These are phyloP conservation scores for Solidago caesia DNA, from an alignment of 129 eudicot genomes.

Conservation along the genomic window DNA sequence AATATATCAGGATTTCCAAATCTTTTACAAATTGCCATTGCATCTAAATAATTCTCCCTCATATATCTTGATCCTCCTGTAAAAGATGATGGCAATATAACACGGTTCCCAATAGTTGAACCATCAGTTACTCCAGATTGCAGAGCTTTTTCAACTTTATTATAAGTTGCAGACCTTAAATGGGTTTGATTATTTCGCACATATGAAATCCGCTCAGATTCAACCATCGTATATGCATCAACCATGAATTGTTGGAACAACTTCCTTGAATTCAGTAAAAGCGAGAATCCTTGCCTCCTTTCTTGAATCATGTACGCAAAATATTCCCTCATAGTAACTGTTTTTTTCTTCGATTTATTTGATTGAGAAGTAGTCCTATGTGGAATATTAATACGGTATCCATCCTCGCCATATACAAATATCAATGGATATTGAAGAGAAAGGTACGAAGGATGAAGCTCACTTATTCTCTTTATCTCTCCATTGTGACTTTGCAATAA, in stretches of 20 bases:
- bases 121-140: neutral
- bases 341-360: neutral
- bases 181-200: neutral
- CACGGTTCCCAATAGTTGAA: neutral
- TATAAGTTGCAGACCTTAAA: neutral
- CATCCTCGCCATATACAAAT: constrained; percentile 36
- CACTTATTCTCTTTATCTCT: neutral
- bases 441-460: constrained; percentile 16
- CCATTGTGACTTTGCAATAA: constrained; percentile 15
- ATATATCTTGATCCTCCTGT: constrained; percentile 12
- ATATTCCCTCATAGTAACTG: constrained; percentile 15
- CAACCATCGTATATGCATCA: constrained; percentile 9
- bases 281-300: neutral
- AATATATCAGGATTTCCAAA: neutral
- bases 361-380: neutral
- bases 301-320: constrained; percentile 17
- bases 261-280: neutral
- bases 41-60: constrained; percentile 6
- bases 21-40: neutral
- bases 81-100: constrained; percentile 17
- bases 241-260: constrained; percentile 20
- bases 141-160: no score
- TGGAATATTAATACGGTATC: constrained; percentile 10
- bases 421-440: constrained; percentile 21
- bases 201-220: neutral